Base-by-base conservation (phyloP, 495 filamentous ascomycete genomes). In the Penicillium nucicola region DNA sequence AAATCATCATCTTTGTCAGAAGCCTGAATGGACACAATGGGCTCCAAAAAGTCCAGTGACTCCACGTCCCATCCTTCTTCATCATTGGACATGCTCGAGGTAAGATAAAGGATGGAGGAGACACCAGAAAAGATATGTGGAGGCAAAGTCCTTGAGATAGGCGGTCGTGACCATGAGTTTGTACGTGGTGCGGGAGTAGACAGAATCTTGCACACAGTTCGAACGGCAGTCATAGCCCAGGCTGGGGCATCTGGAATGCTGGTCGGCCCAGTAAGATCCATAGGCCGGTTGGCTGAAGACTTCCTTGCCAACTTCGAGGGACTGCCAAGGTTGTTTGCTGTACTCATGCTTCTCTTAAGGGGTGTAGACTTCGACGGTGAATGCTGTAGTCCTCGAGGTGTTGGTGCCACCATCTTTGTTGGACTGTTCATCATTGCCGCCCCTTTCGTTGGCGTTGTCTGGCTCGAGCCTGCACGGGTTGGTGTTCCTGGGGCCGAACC, bases 51-150 rank as follows among this genome's bases (percentile, higher is more conserved):
- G 10, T 70, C 68, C 17, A 64, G 42, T 20, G 55, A 58, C 18
- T 75, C 71, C 20, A 71, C 69, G 19, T 70, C 68, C n/a, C 67
- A 45, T 9, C 72, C 65, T 7, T 67, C 55, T 19, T 69, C 62
- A 15, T 64, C 49, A 28, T 65, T 65, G 13, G 49, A 65, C 49
- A 62, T 58, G 38, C 58, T 58, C 25, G 66, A 65, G n/a, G 72
- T 61, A 17, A 72, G 54, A 42, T 65, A 71, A 31, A 84, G 65
- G 32, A 84, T 71, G 7, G 79, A 78, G 8, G 78, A 78, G 2
- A 87, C 76, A 33, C 86, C 86, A 0, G 80, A 74, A 51, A 81
- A 79, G 1, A 90, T 76, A 64, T 89, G 84, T 5, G 82, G 83
- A n/a, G 77, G 64, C 42, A 84, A 48, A 1, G 69, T 73, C 31